Evolutionary conservation across 257 asterid genomes (phyloP).

Genomic region (Penstemon eatonii): DNA sequence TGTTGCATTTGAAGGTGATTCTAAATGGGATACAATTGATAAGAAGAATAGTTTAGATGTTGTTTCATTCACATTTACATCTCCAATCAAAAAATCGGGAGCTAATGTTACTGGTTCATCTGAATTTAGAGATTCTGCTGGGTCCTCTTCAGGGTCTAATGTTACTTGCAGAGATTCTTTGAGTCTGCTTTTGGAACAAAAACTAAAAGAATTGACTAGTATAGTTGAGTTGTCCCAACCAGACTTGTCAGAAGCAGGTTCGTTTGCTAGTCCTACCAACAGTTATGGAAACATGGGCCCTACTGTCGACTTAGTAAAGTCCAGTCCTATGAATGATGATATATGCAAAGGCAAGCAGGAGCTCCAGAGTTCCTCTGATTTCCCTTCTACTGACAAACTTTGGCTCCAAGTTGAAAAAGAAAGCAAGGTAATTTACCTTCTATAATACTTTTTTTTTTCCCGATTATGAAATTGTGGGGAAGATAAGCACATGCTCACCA

Average conservation of each 20-base stretch:
- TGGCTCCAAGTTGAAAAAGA: slow-evolving; percentile 37
- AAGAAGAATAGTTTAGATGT: slow-evolving; percentile 67
- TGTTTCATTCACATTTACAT: slow-evolving; percentile 92
- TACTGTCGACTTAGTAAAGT: slow-evolving; percentile 26
- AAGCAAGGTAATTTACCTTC: slow-evolving; percentile 52
- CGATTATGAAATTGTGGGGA: slow-evolving; percentile 17
- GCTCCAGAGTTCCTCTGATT: slow-evolving; percentile 34
- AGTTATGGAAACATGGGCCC: slow-evolving; percentile 36
- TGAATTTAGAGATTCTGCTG: slow-evolving; percentile 39
- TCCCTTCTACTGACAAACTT: slow-evolving; percentile 40
- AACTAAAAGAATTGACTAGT: slow-evolving; percentile 82
- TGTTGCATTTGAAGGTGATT: slow-evolving; percentile 48
- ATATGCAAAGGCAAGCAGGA: slow-evolving; percentile 36
- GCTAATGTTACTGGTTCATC: slow-evolving; percentile 40
- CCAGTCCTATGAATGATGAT: slow-evolving; percentile 36
- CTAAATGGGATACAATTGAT: slow-evolving; percentile 62
- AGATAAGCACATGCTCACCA: not conserved
- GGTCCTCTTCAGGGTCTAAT: slow-evolving; percentile 50
- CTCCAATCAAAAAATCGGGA: slow-evolving; percentile 78
- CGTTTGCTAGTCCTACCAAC: slow-evolving; percentile 41
- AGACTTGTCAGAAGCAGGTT: slow-evolving; percentile 42
- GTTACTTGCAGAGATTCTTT: slow-evolving; percentile 72
- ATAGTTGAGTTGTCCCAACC: slow-evolving; percentile 64
- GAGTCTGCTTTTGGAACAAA: slow-evolving; percentile 84
- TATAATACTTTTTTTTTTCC: slow-evolving; percentile 7